A percentile compares a stretch with the other conserved stretches of the same genome.
Conservation (phyloP, 2,329 filamentous ascomycete genomes). For the Cryoendolithus antarcticus region DNA sequence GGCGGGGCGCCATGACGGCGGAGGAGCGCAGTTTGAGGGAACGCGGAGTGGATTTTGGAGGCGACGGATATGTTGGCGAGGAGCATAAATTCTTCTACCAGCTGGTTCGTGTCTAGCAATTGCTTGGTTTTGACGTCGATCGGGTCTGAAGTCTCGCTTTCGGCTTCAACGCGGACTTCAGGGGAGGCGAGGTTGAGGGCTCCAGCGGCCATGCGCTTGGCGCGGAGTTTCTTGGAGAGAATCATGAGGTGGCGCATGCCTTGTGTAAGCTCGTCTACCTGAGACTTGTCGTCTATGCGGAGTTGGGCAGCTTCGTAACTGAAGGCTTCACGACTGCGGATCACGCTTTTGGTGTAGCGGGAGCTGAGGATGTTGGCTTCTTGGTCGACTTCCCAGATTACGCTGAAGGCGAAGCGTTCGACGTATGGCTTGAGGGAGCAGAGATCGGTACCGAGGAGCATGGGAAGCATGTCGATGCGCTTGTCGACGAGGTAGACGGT, state of each 20-base stretch:
- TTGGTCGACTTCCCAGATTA: slow-evolving; percentile 66
- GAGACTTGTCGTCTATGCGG: slow-evolving; percentile 77
- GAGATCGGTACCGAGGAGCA: slow-evolving; percentile 86
- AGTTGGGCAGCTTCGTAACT: slow-evolving; percentile 95
- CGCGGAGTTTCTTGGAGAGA: slow-evolving; percentile 83
- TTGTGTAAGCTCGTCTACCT: slow-evolving; percentile 77
- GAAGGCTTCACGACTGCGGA: slow-evolving; percentile 90
- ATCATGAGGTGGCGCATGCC: slow-evolving; percentile 78
- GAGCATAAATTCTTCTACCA: slow-evolving; percentile 99
- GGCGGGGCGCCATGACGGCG: slow-evolving; percentile 89
- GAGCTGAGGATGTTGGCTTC: slow-evolving; percentile 56
- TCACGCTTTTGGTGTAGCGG: slow-evolving; percentile 88
- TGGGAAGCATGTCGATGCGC: slow-evolving; percentile 97
- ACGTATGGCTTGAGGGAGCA: slow-evolving; percentile 96
- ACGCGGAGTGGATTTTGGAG: slow-evolving; percentile 75
- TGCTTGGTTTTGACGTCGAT: slow-evolving; percentile 94
- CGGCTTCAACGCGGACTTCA: slow-evolving; percentile 89
- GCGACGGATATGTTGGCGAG: slow-evolving; percentile 95
- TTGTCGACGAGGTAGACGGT: slow-evolving; percentile 98
- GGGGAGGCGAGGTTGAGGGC: slow-evolving; percentile 94
- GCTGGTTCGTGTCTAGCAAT: slow-evolving; percentile 86
- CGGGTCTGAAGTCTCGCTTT: slow-evolving; percentile 90
- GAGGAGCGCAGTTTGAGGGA: slow-evolving; percentile 89
- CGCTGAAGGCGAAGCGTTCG: slow-evolving; percentile 52
- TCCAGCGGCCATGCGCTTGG: slow-evolving; percentile 93